These are phyloP conservation scores for Boletus patriciae DNA, from an alignment of 768 basidiomycete genomes.

Conservation along the genomic window DNA sequence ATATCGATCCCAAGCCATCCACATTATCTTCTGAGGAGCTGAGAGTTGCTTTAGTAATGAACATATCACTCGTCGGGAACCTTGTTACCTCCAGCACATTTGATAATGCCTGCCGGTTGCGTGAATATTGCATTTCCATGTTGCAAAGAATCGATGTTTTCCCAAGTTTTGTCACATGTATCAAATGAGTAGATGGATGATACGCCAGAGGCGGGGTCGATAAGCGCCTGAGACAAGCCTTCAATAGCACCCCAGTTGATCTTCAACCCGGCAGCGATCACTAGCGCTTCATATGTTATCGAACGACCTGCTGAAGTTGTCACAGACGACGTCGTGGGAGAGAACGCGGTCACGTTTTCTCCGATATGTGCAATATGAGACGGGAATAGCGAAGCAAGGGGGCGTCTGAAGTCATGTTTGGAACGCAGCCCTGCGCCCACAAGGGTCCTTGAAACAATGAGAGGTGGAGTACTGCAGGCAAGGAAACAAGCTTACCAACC, in stretches of 20 bases:
- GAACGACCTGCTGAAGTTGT: conserved; percentile 68
- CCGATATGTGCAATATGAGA: conserved; percentile 66
- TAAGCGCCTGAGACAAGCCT: conserved; percentile 73
- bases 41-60: conserved; percentile 6
- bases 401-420: conserved; percentile 67
- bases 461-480: not conserved
- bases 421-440: conserved; percentile 83
- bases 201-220: conserved; percentile 76
- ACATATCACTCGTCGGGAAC: not conserved
- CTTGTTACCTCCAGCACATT: conserved; percentile 82
- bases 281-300: conserved; percentile 78
- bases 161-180: conserved; percentile 87
- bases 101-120: conserved; percentile 88
- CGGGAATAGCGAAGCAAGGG: conserved; percentile 72
- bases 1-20: conserved; percentile 92
- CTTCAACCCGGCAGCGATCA: conserved; percentile 88
- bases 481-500: conserved; percentile 68
- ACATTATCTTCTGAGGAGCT: conserved; percentile 94
- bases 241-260: conserved; percentile 77
- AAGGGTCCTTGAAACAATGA: conserved; percentile 65
- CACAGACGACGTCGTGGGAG: conserved; percentile 71
- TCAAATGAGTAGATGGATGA: conserved; percentile 92
- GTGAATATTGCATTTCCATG: conserved; percentile 90
- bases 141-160: conserved; percentile 72
- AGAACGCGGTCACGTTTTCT: conserved; percentile 71